These are phyloP conservation scores for Carpinus fangiana DNA, from an alignment of 306 rosid genomes.

Conservation along the genomic window DNA sequence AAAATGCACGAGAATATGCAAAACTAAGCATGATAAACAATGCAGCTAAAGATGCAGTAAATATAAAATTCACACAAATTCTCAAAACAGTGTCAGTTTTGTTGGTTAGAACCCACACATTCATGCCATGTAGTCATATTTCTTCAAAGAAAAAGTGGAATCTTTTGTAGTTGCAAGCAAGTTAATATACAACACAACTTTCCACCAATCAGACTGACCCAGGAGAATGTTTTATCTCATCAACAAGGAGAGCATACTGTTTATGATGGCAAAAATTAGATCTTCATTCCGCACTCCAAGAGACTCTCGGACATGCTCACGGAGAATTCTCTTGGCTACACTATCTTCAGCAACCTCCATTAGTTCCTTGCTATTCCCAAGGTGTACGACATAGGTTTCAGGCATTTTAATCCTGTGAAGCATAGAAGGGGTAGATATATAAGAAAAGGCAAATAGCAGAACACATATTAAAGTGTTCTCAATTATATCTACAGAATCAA, in stretches of 20 bases:
- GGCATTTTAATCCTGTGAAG: conserved; percentile 80
- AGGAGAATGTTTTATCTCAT: conserved; percentile 3
- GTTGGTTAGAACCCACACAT: neutral
- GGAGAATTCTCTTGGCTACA: conserved; percentile 84
- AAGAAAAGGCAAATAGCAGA: neutral
- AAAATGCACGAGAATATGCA: neutral
- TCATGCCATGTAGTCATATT: neutral
- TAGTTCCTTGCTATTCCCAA: conserved; percentile 97
- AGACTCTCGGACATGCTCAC: conserved; percentile 86
- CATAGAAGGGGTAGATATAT: neutral
- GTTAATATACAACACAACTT: neutral
- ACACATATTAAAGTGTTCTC: neutral
- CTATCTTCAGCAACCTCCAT: conserved; percentile 91
- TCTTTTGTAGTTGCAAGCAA: neutral
- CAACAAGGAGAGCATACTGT: conserved; percentile 58
- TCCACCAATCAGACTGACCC: neutral
- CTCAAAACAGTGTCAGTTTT: neutral
- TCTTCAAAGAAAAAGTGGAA: neutral
- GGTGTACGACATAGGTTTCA: conserved; percentile 85
- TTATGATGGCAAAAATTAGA: conserved; percentile 88
- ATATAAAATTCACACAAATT: neutral
- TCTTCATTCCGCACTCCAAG: conserved; percentile 92
- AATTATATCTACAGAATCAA: neutral
- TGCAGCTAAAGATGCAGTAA: neutral
- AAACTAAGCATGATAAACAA: neutral